Base-by-base conservation (phyloP, 495 filamentous ascomycete genomes). In the Staphylotrichum longicolle region DNA sequence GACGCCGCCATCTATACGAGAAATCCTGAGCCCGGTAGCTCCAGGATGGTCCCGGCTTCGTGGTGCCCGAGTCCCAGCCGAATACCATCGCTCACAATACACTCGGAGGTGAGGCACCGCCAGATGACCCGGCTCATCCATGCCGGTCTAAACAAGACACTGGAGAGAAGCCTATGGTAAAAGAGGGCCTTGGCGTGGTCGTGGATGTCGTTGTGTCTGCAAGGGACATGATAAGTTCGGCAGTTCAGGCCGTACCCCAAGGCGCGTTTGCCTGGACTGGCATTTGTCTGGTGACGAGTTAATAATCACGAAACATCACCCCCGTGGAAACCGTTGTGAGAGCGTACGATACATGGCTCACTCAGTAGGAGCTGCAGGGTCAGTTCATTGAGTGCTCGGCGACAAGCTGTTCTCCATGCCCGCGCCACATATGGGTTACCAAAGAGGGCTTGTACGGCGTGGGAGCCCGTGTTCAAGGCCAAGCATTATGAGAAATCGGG, bases 81-180 rank as follows among this genome's bases (percentile, higher is more conserved):
- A 61, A 61, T 6, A 54, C 12, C 1, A 68, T 66, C 48, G 57
- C 46, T 15, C 35, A 58, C 14, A 57, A 60, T 27, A 60, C 20
- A 57, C 45, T 40, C 9, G 5, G 27, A 50, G 5, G 52, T 7
- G 40, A 59, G 56, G 20, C 62, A 44, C 27, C 7, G 9, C 39
- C 60, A 69, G 42, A 67, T 67, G 56, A 52, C 44, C 5, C 44
- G 45, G 47, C 46, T 67, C 46, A 53, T 67, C 35, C 30, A 65
- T 33, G 54, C 51, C 14, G 62, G 59, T 2, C 34, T 68, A 49
- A 35, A 62, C 9, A 57, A 60, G 44, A 27, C 20, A 58, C 54
- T 14, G n/a, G n/a, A 7, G 62, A 56, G 37, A 55, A 60, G 32
- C 58, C 54, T 4, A 44, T 33, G 12, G 63, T 45, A 34, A 61